Base-by-base conservation (phyloP, 108 stramenopile species). In the Epithemia pelagica region DNA sequence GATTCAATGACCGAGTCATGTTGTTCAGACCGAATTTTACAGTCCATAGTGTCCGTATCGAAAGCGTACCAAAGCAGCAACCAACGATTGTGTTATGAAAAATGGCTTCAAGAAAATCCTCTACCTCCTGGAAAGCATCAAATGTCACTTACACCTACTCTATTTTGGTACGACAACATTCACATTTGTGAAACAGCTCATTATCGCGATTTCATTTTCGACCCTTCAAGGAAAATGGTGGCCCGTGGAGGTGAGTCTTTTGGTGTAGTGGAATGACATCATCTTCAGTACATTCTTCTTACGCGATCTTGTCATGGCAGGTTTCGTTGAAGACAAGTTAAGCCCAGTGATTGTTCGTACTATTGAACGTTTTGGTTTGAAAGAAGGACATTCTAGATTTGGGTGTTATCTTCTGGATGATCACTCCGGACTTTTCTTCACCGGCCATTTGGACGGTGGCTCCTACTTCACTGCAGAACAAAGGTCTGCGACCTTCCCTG, bases 191-290 rank as follows among this genome's bases (percentile, higher is more conserved):
- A 83, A 58, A 91, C 88, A 3, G 54, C 67, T 2, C 90, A 91
- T 67, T 94, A 94, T 65, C 80, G 87, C 3, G 88, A 94, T 68
- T 94, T 86, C 55, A 73, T 94, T 5, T 94, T 88, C 56, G 67
- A 93, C 66, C 85, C 85, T 2, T 37, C 64, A 10, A 84, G 77
- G 66, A 86, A 78, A 67, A 88, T 91, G 83, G 93, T 94, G 15
- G 83, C 79, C 0, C 60, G 75, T 28, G 92, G 93, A 21, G n/a
- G n/a, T n/a, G n/a, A n/a, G n/a, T n/a, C n/a, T n/a, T n/a, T n/a
- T n/a, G 92, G 92, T 20, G 90, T 94, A 70, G 92, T 94, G 20
- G 92, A 94, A 72, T n/a, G n/a, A n/a, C n/a, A n/a, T n/a, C n/a
- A n/a, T n/a, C n/a, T n/a, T n/a, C n/a, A n/a, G n/a, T n/a, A n/a